Evolutionary conservation across 2,329 filamentous ascomycete genomes (phyloP).

Genomic region (Arachnopeziza araneosa): DNA sequence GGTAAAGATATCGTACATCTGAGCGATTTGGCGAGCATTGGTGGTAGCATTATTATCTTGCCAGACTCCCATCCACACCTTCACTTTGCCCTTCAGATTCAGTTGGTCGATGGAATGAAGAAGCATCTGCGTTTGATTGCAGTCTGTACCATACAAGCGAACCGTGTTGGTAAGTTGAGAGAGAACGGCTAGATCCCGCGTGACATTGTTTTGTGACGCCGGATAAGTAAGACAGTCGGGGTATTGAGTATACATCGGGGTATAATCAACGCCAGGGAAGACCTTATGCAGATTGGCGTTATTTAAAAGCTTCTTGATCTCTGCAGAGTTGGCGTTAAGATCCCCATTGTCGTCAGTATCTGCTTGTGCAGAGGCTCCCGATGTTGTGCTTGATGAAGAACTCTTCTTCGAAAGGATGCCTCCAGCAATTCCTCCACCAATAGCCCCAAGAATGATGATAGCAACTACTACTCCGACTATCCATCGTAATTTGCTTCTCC

Average conservation of each 20-base stretch:
- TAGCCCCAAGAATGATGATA: constrained; percentile 61
- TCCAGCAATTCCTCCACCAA: constrained; percentile 71
- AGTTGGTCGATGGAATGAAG: constrained; percentile 74
- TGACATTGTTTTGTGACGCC: constrained; percentile 90
- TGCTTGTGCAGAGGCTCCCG: constrained; percentile 47
- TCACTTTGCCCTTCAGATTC: constrained; percentile 64
- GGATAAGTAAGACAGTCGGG: constrained; percentile 73
- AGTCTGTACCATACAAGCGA: constrained; percentile 90
- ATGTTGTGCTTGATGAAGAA: constrained; percentile 17
- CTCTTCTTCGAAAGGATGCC: constrained; percentile 32
- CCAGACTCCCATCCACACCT: constrained; percentile 94
- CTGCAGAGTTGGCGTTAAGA: constrained; percentile 64
- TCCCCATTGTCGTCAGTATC: constrained; percentile 62
- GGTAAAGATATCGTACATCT: constrained; percentile 82
- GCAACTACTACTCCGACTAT: constrained; percentile 59
- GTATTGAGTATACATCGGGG: constrained; percentile 84
- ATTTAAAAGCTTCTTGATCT: constrained; percentile 77
- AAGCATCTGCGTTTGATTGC: constrained; percentile 94
- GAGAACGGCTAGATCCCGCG: constrained; percentile 82
- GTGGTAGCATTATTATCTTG: constrained; percentile 79
- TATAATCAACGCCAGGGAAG: constrained; percentile 94
- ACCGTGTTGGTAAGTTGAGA: constrained; percentile 85
- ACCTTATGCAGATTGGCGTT: constrained; percentile 83
- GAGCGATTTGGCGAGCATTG: constrained; percentile 71
- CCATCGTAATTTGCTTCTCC: constrained; percentile 64